Evolutionary conservation across 768 basidiomycete species (phyloP).

Genomic region (Bullera alba): DNA sequence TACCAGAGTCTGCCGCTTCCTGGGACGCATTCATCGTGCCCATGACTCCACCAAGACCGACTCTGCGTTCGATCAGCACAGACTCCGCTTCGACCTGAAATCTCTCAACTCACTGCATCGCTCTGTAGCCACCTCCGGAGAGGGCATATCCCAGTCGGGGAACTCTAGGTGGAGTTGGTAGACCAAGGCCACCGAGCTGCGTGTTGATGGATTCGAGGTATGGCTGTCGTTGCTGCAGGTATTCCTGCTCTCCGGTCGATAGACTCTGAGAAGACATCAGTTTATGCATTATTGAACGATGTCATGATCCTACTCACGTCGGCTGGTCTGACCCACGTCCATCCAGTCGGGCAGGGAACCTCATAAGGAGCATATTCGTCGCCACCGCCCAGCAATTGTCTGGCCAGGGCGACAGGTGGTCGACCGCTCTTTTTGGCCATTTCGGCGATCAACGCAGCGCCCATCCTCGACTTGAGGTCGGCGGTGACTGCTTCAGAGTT

Average conservation of each 20-base stretch:
- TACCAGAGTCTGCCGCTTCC: constrained; percentile 53
- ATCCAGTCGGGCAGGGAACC: background rate
- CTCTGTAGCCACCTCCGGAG: constrained; percentile 64
- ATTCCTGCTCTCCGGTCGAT: background rate
- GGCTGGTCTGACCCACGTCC: background rate
- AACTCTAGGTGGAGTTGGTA: background rate
- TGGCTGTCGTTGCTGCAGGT: background rate
- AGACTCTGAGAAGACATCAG: background rate
- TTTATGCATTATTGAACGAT: background rate
- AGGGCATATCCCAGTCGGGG: constrained; percentile 48
- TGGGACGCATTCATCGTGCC: constrained; percentile 55
- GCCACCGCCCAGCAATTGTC: background rate
- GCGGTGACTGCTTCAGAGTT: too few species aligned
- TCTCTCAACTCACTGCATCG: constrained; percentile 54
- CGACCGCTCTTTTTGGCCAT: background rate
- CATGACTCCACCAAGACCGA: constrained; percentile 26
- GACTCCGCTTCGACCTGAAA: background rate
- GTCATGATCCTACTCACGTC: background rate
- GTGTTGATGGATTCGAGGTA: background rate
- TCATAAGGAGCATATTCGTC: background rate
- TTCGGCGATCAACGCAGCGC: background rate
- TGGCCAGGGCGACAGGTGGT: background rate
- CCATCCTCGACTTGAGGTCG: background rate
- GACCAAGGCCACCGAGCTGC: background rate
- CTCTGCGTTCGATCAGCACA: constrained; percentile 6